These are phyloP conservation scores for Coemansia sp. DNA, from an alignment of 192 early-diverging fungal genomes.

Conservation along the genomic window DNA sequence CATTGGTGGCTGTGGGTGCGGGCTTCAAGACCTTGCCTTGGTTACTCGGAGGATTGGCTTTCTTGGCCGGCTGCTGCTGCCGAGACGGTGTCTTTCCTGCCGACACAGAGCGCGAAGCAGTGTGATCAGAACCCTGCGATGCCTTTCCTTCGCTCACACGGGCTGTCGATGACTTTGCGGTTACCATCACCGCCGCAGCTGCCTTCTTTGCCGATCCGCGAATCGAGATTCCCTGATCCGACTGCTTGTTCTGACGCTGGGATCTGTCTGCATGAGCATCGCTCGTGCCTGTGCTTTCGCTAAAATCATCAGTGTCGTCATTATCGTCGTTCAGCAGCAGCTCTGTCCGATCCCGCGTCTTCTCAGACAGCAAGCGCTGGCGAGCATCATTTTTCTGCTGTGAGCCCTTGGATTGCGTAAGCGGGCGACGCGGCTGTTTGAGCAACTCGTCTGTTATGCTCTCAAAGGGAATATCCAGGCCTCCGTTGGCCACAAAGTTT, in stretches of 20 bases:
- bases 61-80: not conserved
- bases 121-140: not conserved
- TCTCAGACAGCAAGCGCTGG: not conserved
- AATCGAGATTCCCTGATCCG: slow-evolving; percentile 21
- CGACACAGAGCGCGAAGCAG: not conserved
- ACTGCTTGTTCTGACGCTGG: slow-evolving; percentile 1
- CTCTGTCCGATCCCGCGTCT: slow-evolving; percentile 15
- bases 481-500: slow-evolving; percentile 55
- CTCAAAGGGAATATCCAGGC: slow-evolving; percentile 50
- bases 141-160: not conserved
- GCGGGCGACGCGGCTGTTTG: slow-evolving; percentile 23
- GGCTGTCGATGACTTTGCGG: not conserved
- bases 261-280: not conserved
- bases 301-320: slow-evolving; percentile 31
- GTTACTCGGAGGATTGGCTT: not conserved
- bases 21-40: not conserved
- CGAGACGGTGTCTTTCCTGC: not conserved
- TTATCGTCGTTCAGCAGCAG: slow-evolving; percentile 17
- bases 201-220: slow-evolving; percentile 27
- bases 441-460: slow-evolving; percentile 48
- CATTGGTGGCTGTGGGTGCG: slow-evolving; percentile 9
- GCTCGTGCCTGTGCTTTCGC: slow-evolving; percentile 9
- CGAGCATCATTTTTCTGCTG: not conserved
- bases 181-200: not conserved
- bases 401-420: not conserved